Percentiles rank a stretch among this genome's conserved stretches.
These are phyloP conservation scores for Fraxinus anomala DNA, from an alignment of 257 asterid species.

Conservation along the genomic window DNA sequence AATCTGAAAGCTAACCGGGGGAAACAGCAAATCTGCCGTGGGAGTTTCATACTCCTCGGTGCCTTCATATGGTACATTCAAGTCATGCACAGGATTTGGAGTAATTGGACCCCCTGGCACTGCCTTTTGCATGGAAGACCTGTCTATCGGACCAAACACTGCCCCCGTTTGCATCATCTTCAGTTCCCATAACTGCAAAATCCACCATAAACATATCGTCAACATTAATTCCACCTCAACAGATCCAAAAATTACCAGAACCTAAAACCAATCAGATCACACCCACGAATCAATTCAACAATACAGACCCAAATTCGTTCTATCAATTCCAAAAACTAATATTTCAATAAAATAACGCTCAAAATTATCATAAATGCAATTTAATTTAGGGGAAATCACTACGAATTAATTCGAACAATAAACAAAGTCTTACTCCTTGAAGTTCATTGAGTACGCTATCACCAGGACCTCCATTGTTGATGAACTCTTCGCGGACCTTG, in stretches of 20 bases:
- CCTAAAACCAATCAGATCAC: conserved; percentile 8
- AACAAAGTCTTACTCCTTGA: conserved; percentile 66
- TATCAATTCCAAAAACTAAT: conserved; percentile 4
- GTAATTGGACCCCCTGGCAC: conserved; percentile 59
- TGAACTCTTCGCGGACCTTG: conserved; percentile 85
- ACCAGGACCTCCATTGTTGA: conserved; percentile 79
- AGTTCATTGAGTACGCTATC: conserved; percentile 81
- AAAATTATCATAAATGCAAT: not conserved
- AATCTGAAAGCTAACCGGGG: conserved; percentile 66
- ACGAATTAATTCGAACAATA: not conserved
- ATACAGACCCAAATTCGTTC: conserved; percentile 6
- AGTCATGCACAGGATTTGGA: conserved; percentile 81
- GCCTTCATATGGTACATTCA: conserved; percentile 93
- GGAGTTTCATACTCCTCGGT: conserved; percentile 97
- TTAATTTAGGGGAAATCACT: not conserved
- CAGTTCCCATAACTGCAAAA: conserved; percentile 77
- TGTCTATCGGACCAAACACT: conserved; percentile 72
- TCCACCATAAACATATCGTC: conserved; percentile 24
- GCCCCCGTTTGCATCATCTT: conserved; percentile 95
- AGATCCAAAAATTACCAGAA: conserved; percentile 31
- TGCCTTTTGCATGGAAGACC: conserved; percentile 57
- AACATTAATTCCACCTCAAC: conserved; percentile 27
- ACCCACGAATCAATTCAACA: conserved; percentile 12
- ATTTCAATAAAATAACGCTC: not conserved
- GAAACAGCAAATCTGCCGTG: conserved; percentile 89